Base-by-base conservation (phyloP, 108 stramenopile genomes). In the Pseudonitzschia delicatissima region DNA sequence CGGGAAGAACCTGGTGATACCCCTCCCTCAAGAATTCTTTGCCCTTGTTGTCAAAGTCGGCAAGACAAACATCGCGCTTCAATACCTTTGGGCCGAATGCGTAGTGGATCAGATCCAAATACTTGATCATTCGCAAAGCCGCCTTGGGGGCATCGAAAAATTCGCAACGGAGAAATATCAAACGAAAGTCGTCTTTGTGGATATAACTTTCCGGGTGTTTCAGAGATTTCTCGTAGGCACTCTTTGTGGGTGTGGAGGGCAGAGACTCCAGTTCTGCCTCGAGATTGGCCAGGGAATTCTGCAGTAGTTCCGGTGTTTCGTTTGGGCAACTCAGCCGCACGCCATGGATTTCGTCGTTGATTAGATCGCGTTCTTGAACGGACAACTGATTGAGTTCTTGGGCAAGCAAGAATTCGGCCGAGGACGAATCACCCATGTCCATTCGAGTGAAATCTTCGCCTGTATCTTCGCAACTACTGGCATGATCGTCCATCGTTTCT, bases 131-230 rank as follows among this genome's bases (percentile, higher is more conserved):
- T 6, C 78, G 70, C 0, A 23, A 0, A 0, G 74, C 78, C 4
- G 78, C 75, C 27, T 33, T 31, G 4, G 3, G 26, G 0, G 76
- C 45, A 77, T 80, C 53, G 37, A 80, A 80, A 7, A 18, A 21
- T 58, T 80, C 79, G 12, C 72, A 60, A n/a, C 79, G 66, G 25
- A 80, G 35, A 44, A 80, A 66, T 8, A 61, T 68, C 23, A 73
- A 67, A 31, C 67, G 72, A 68, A 73, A 73, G 20, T 45, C 28
- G 7, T 26, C 7, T 11, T n/a, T 33, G 29, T 51, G 28, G 29
- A 73, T 67, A 28, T 68, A 73, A 7, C 21, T 28, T 7, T 28
- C 23, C 13, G 26, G 26, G 25, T 5, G 13, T 51, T 18, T 26
- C 11, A 13, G 26, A 11, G 21, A 23, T 25, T 13, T 13, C 23